Evolutionary conservation across 2,329 filamentous ascomycete genomes (phyloP), one percentile per base, ranked within the genome.

Genomic region (Elsinoe batatas): DNA sequence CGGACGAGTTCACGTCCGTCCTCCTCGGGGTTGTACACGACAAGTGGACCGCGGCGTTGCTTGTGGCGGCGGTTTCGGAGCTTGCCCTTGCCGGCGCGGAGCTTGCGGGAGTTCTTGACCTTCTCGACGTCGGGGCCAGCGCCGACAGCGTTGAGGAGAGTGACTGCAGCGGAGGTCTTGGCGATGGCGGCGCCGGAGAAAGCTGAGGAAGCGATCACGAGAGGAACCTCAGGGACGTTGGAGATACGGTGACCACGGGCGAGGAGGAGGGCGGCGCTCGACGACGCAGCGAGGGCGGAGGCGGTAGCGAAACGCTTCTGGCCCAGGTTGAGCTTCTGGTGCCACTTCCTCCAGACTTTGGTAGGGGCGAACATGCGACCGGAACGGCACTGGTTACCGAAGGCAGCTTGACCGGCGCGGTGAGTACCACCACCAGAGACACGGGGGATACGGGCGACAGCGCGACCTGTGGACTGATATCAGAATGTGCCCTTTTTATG

Each of bases 311-410:
- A 98, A 71, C 93, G 93, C 88, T 93, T 95, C 84, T 98, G 93
- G 77, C 87, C 87, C 77, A 94, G 84, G 84, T 95, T 95, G 84
- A 98, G 84, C 90, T 97, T 97, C 82, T 96, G 83, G 83, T 98
- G 93, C 94, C 93, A 98, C 83, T 95, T 96, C 76, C 93, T 84
- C 94, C 93, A 98, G 80, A 95, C 87, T 87, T 98, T 98, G 79
- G 93, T 98, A 67, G 93, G 93, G 68, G 93, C 93, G 80, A 98
- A 98, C 93, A 98, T 98, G 80, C 93, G 93, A 82, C 94, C 93
- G 74, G 91, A 95, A 76, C 93, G 91, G 82, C 93, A 98, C 90
- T 91, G 90, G 88, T 98, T 98, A 89, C 93, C 93, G 78, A 97
- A 98, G 69, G 93, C 93, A 77, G 93, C 93, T 83, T 98, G 93